Percentiles rank a stretch among this genome's conserved stretches.
phyloP scores from a whole-genome alignment of 441 rosid species.

The Omphalea diandra region DNA sequence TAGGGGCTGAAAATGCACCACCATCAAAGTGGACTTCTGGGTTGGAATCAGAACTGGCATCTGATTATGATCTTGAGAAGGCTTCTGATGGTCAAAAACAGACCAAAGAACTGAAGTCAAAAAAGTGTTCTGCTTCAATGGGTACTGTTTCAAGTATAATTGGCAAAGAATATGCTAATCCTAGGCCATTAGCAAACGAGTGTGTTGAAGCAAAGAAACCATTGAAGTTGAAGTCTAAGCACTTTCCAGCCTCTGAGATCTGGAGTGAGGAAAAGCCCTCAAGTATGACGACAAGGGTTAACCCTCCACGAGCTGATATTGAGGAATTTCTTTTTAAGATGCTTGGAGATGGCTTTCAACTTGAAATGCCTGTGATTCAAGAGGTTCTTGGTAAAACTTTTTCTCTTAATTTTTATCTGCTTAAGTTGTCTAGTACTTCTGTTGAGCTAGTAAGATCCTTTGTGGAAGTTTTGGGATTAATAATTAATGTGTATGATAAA shows the following conservation, averaged over 20 bases:
- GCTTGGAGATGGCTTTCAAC: conserved; percentile 63
- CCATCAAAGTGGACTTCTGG: conserved; percentile 20
- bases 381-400: conserved; percentile 48
- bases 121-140: conserved; percentile 38
- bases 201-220: conserved; percentile 45
- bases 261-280: conserved; percentile 35
- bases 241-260: conserved; percentile 39
- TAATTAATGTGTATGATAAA: background rate
- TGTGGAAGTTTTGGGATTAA: background rate
- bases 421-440: conserved; percentile 12
- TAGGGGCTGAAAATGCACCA: conserved; percentile 20
- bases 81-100: conserved; percentile 25
- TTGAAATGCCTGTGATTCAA: conserved; percentile 42
- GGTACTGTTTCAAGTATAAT: conserved; percentile 51
- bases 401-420: conserved; percentile 17
- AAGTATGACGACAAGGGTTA: conserved; percentile 14
- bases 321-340: conserved; percentile 52
- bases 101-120: conserved; percentile 28
- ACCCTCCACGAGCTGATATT: conserved; percentile 31
- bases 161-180: conserved; percentile 43
- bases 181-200: conserved; percentile 32
- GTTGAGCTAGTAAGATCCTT: background rate
- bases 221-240: conserved; percentile 40
- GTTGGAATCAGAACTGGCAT: conserved; percentile 17
- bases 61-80: conserved; percentile 8